A percentile compares a stretch with the other conserved stretches of the same genome.
These are phyloP conservation scores for Nothophytophthora sp. DNA, from an alignment of 352 stramenopile genomes.

Conservation along the genomic window DNA sequence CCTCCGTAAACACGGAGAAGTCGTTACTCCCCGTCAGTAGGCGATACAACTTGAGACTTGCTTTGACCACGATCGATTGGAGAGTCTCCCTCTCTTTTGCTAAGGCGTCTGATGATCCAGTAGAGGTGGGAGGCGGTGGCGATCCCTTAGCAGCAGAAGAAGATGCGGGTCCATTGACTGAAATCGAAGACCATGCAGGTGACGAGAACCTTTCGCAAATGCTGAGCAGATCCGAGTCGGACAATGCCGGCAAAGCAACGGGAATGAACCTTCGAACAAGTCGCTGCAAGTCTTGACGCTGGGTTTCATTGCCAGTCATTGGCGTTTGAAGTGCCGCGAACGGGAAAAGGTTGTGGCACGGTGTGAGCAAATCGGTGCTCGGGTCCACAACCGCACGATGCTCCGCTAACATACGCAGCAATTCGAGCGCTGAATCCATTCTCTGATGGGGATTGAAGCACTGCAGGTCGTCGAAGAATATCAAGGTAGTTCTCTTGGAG, in stretches of 20 bases:
- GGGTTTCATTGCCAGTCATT: not conserved
- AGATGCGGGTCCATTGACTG: not conserved
- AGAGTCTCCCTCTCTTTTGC: conserved; percentile 41
- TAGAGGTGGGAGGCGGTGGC: not conserved
- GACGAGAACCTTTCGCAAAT: conserved; percentile 54
- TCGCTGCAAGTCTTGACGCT: conserved; percentile 16
- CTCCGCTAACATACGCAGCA: conserved; percentile 49
- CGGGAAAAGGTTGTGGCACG: conserved; percentile 26
- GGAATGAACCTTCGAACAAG: conserved; percentile 37
- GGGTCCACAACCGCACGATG: conserved; percentile 42
- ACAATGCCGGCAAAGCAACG: conserved; percentile 27
- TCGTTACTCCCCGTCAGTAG: conserved; percentile 36
- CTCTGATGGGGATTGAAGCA: conserved; percentile 18
- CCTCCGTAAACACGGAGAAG: conserved; percentile 18
- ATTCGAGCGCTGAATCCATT: conserved; percentile 42
- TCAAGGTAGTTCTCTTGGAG: conserved; percentile 12
- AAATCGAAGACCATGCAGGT: not conserved
- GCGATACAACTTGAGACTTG: conserved; percentile 55
- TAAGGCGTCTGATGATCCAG: not conserved
- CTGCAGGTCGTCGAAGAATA: conserved; percentile 72
- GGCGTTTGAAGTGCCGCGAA: conserved; percentile 31
- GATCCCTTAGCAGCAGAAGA: not conserved
- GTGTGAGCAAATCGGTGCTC: conserved; percentile 24
- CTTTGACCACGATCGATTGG: conserved; percentile 44
- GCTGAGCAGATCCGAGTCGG: conserved; percentile 47